These are phyloP conservation scores for Trichoderma virens DNA, from an alignment of 495 filamentous ascomycete species.

Conservation along the genomic window DNA sequence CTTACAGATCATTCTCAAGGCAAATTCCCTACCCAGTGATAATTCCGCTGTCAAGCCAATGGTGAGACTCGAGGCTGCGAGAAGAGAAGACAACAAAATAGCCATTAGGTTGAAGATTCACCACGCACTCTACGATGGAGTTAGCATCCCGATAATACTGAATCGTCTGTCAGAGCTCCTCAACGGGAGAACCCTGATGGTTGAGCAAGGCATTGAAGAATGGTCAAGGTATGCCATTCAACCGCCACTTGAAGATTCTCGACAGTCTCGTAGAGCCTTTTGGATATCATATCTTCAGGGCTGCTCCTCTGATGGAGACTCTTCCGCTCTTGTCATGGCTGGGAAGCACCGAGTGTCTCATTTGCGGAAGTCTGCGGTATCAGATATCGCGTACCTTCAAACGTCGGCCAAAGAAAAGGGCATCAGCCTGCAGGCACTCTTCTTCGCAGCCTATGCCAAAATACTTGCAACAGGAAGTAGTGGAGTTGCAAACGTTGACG, in stretches of 20 bases:
- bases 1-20: slow-evolving; percentile 42
- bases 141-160: slow-evolving; percentile 52
- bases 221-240: neutral
- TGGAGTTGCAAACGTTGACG: neutral
- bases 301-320: neutral
- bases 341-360: slow-evolving; percentile 13
- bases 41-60: neutral
- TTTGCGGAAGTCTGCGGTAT: slow-evolving; percentile 15
- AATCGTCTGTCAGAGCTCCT: slow-evolving; percentile 16
- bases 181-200: neutral
- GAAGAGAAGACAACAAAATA: slow-evolving; percentile 13
- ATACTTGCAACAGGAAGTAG: slow-evolving; percentile 15
- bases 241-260: neutral
- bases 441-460: slow-evolving; percentile 35
- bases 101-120: slow-evolving; percentile 46
- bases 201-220: neutral
- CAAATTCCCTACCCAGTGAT: neutral
- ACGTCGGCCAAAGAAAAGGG: slow-evolving; percentile 20
- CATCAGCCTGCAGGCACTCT: slow-evolving; percentile 32
- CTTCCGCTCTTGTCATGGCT: neutral
- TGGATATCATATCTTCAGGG: slow-evolving; percentile 17
- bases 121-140: slow-evolving; percentile 74
- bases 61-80: too few species aligned
- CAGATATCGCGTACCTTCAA: slow-evolving; percentile 14
- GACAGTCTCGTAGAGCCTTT: neutral